A percentile compares a stretch with the other conserved stretches of the same genome.
Conservation (phyloP, 345 rosid genomes). For the Sisymbrium irio region DNA sequence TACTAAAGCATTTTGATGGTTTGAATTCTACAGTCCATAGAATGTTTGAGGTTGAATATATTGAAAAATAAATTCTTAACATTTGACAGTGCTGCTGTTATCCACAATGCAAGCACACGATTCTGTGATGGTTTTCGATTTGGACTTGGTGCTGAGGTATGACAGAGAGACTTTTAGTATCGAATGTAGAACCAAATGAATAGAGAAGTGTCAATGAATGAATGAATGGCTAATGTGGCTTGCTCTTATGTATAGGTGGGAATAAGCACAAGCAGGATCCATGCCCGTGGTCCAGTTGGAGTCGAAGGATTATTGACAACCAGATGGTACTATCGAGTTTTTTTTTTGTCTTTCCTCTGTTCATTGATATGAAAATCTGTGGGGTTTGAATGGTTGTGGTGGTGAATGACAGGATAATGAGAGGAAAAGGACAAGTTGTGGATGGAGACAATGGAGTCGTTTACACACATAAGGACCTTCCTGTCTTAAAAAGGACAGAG, state of each 20-base stretch:
- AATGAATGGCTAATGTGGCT: background rate
- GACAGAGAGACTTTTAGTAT: background rate
- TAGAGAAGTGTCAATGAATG: background rate
- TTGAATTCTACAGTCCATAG: background rate
- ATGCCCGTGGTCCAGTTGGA: slow-evolving; percentile 99
- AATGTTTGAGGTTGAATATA: background rate
- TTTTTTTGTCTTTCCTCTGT: background rate
- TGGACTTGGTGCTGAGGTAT: slow-evolving; percentile 98
- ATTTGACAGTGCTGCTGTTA: slow-evolving; percentile 87
- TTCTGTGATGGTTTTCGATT: slow-evolving; percentile 94
- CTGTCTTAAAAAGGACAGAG: slow-evolving; percentile 28
- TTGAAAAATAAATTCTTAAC: background rate
- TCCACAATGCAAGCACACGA: slow-evolving; percentile 97
- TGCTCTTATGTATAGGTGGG: slow-evolving; percentile 62
- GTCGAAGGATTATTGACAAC: slow-evolving; percentile 96
- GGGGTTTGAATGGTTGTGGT: slow-evolving; percentile 6
- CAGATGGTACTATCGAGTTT: slow-evolving; percentile 58
- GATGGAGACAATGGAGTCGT: slow-evolving; percentile 76
- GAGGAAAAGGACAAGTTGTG: slow-evolving; percentile 91
- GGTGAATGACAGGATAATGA: slow-evolving; percentile 70
- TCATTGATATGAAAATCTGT: background rate
- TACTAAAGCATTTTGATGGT: background rate
- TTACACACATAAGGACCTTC: slow-evolving; percentile 70
- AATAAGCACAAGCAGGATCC: slow-evolving; percentile 94
- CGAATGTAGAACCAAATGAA: background rate